Conservation (phyloP, 306 rosid genomes). For the Malus sieversii region DNA sequence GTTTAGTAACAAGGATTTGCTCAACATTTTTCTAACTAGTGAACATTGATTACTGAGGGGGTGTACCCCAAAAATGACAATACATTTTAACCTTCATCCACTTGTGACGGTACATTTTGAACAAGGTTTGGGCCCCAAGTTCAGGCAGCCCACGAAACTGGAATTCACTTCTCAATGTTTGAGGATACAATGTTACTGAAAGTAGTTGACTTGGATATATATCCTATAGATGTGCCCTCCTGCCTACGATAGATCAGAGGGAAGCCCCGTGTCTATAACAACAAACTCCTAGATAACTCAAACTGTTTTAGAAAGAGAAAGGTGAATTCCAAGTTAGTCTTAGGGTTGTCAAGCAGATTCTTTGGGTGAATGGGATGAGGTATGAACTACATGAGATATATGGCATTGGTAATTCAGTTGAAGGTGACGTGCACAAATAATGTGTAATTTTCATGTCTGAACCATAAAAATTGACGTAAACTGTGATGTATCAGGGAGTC, state of each 20-base stretch:
- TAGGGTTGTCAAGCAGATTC: slow-evolving; percentile 70
- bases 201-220: slow-evolving; percentile 48
- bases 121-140: slow-evolving; percentile 93
- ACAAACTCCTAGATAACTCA: slow-evolving; percentile 79
- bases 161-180: slow-evolving; percentile 54
- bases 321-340: slow-evolving; percentile 59
- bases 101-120: slow-evolving; percentile 59
- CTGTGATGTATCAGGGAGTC: too few species aligned
- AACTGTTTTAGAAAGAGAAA: slow-evolving; percentile 75
- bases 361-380: slow-evolving; percentile 79
- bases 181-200: slow-evolving; percentile 64
- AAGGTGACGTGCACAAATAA: slow-evolving; percentile 76
- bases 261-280: slow-evolving; percentile 27
- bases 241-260: slow-evolving; percentile 44
- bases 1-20: background rate
- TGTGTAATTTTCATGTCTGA: slow-evolving; percentile 96
- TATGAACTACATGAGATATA: slow-evolving; percentile 93
- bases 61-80: slow-evolving; percentile 4
- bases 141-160: slow-evolving; percentile 71
- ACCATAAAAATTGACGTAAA: slow-evolving; percentile 21
- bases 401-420: slow-evolving; percentile 85
- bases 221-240: slow-evolving; percentile 58
- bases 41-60: background rate
- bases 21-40: background rate
- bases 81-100: slow-evolving; percentile 45